These are phyloP conservation scores for Phytophthora crassamura DNA, from an alignment of 352 stramenopile species.

Conservation along the genomic window DNA sequence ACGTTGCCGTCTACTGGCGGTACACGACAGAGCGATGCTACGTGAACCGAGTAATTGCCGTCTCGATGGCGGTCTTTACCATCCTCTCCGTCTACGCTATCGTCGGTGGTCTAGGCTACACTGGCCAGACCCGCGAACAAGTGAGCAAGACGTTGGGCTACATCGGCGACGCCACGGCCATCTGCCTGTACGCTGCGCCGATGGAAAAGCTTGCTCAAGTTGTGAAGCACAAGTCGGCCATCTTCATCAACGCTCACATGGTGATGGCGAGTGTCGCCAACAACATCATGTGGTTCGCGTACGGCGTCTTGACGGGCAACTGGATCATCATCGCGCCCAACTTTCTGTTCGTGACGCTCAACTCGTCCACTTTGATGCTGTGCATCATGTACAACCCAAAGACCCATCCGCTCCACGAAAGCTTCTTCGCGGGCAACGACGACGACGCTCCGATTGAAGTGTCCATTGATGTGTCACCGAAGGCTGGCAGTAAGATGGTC, in stretches of 20 bases:
- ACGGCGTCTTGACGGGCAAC: conserved; percentile 38
- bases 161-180: conserved; percentile 30
- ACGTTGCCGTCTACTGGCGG: conserved; percentile 56
- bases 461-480: conserved; percentile 27
- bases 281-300: conserved; percentile 57
- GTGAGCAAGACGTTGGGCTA: conserved; percentile 34
- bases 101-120: conserved; percentile 36
- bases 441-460: conserved; percentile 18
- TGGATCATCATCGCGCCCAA: conserved; percentile 42
- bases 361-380: conserved; percentile 32
- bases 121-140: conserved; percentile 30
- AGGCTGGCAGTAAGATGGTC: conserved; percentile 6
- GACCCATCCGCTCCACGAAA: conserved; percentile 23
- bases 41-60: conserved; percentile 30
- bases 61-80: conserved; percentile 15
- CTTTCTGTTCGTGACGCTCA: conserved; percentile 34
- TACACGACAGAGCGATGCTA: conserved; percentile 39
- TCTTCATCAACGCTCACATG: conserved; percentile 55
- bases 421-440: conserved; percentile 10
- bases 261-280: conserved; percentile 48
- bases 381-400: conserved; percentile 36
- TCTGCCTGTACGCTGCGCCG: conserved; percentile 46
- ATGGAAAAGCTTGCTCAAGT: conserved; percentile 56
- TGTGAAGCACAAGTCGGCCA: conserved; percentile 45
- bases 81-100: conserved; percentile 45